Evolutionary conservation across 768 basidiomycete genomes (phyloP).

Genomic region (Lactarius psammicola): DNA sequence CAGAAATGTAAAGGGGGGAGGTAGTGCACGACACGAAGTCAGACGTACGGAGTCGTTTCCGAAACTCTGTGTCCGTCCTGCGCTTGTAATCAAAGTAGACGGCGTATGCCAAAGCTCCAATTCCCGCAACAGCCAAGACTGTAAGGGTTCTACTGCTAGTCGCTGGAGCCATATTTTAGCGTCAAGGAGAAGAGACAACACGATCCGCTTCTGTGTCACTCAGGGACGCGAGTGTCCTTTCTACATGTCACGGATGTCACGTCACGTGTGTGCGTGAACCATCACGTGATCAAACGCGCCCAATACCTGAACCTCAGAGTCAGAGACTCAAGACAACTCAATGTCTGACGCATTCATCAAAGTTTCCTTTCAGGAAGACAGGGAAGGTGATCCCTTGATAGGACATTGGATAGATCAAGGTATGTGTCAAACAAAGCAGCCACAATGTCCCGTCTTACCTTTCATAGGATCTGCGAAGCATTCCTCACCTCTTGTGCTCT

Average conservation of each 20-base stretch:
- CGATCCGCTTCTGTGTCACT: background rate
- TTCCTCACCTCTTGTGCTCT: conserved; percentile 41
- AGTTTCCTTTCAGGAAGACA: conserved; percentile 42
- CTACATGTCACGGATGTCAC: background rate
- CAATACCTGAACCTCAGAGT: background rate
- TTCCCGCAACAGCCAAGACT: conserved; percentile 42
- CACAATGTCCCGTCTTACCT: background rate
- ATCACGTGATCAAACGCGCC: background rate
- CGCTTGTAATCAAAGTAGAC: conserved; percentile 95
- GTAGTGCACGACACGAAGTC: background rate
- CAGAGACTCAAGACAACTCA: conserved; percentile 20
- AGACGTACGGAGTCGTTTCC: conserved; percentile 60
- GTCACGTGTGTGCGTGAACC: background rate
- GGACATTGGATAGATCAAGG: conserved; percentile 53
- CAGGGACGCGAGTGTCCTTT: background rate
- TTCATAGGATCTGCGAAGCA: conserved; percentile 52
- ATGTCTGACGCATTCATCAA: conserved; percentile 46
- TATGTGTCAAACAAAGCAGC: conserved; percentile 30
- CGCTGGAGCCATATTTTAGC: conserved; percentile 12
- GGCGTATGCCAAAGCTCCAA: conserved; percentile 75
- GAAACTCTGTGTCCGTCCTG: conserved; percentile 81
- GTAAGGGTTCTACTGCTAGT: conserved; percentile 40
- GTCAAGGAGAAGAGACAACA: background rate
- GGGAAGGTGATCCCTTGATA: conserved; percentile 42
- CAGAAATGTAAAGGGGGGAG: background rate